A percentile compares a stretch with the other conserved stretches of the same genome.
Conservation (phyloP, 257 asterid species). For the Plectranthus barbatus region DNA sequence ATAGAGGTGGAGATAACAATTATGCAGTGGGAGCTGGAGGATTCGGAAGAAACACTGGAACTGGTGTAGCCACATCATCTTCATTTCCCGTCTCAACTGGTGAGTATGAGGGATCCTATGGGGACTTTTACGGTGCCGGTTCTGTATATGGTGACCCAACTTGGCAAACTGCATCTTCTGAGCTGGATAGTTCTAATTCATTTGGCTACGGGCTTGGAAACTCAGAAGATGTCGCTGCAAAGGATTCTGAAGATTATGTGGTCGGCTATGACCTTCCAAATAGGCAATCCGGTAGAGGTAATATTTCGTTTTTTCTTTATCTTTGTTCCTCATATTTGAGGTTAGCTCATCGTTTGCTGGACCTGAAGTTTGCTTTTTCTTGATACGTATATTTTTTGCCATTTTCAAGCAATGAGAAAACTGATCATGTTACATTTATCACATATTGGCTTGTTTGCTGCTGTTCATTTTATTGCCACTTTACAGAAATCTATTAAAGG, state of each 20-base stretch:
- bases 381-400: no score
- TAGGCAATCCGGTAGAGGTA: constrained; percentile 77
- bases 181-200: constrained; percentile 31
- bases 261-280: constrained; percentile 45
- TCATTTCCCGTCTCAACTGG: constrained; percentile 36
- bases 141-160: constrained; percentile 41
- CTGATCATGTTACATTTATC: neutral
- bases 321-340: neutral
- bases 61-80: constrained; percentile 39
- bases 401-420: no score
- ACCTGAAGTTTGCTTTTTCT: constrained; percentile 3
- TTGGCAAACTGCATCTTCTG: constrained; percentile 34
- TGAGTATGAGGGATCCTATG: constrained; percentile 31
- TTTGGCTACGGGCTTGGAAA: constrained; percentile 38
- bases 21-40: constrained; percentile 53
- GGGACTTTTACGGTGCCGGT: constrained; percentile 31
- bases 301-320: constrained; percentile 5
- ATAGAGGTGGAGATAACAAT: constrained; percentile 51
- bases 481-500: neutral
- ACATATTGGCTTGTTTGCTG: neutral
- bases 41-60: constrained; percentile 45
- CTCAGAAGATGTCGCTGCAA: constrained; percentile 28
- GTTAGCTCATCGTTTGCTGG: neutral
- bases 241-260: constrained; percentile 36
- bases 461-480: neutral